Conservation (phyloP, 352 stramenopile genomes). For the Albugo laibachii region DNA sequence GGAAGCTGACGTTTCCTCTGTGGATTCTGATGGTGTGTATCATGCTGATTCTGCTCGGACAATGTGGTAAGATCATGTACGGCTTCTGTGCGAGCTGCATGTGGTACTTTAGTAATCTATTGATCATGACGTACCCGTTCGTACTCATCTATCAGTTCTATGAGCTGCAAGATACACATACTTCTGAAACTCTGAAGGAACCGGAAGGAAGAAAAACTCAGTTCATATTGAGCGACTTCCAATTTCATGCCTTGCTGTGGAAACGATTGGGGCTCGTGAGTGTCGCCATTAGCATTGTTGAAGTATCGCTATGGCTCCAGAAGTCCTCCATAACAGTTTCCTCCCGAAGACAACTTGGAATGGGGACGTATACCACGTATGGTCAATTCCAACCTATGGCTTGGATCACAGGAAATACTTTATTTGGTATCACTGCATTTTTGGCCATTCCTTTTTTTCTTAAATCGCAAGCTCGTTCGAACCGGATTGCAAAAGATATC, state of each 20-base stretch:
- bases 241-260: slow-evolving; percentile 14
- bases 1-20: slow-evolving; percentile 64
- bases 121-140: slow-evolving; percentile 52
- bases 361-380: background rate
- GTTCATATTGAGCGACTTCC: no score
- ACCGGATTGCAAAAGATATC: slow-evolving; percentile 11
- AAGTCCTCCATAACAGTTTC: background rate
- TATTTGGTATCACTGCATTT: slow-evolving; percentile 51
- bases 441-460: slow-evolving; percentile 53
- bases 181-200: no score
- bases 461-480: slow-evolving; percentile 25
- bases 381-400: slow-evolving; percentile 13
- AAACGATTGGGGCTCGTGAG: slow-evolving; percentile 24
- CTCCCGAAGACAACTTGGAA: slow-evolving; percentile 2
- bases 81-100: slow-evolving; percentile 42
- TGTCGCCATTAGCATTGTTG: slow-evolving; percentile 24
- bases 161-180: slow-evolving; percentile 10
- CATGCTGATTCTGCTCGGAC: slow-evolving; percentile 30
- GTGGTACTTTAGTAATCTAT: slow-evolving; percentile 64
- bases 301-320: slow-evolving; percentile 15
- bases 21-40: slow-evolving; percentile 58
- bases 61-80: slow-evolving; percentile 45
- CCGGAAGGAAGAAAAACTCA: no score
- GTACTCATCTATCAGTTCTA: slow-evolving; percentile 52
- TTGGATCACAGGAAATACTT: slow-evolving; percentile 63